These are phyloP conservation scores for Xylaria sp. DNA, from an alignment of 2,329 filamentous ascomycete genomes.

Conservation along the genomic window DNA sequence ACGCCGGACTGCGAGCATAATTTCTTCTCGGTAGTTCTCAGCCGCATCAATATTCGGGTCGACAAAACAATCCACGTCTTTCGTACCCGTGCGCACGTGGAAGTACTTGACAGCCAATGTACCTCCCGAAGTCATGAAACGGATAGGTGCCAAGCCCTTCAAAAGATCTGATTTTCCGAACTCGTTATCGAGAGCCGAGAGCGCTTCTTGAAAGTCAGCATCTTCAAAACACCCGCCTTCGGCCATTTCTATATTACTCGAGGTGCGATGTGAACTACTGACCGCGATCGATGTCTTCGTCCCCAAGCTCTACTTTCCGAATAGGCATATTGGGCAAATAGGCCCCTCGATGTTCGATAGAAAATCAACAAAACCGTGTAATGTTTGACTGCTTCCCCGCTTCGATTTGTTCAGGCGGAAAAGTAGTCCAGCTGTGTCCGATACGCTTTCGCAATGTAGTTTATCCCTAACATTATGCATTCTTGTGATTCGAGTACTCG, in stretches of 20 bases:
- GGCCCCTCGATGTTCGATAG: background rate
- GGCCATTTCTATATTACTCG: background rate
- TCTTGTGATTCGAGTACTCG: background rate
- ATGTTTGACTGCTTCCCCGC: background rate
- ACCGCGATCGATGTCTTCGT: slow-evolving; percentile 20
- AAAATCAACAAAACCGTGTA: background rate
- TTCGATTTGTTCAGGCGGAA: background rate
- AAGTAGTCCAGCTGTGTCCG: background rate
- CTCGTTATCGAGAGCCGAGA: slow-evolving; percentile 39
- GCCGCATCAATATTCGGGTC: slow-evolving; percentile 43
- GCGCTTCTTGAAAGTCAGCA: slow-evolving; percentile 24
- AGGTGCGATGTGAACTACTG: background rate
- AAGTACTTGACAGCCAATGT: slow-evolving; percentile 42
- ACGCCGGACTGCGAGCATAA: slow-evolving; percentile 29
- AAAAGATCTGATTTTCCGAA: slow-evolving; percentile 42
- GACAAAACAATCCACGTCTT: slow-evolving; percentile 43
- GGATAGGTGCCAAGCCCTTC: slow-evolving; percentile 44
- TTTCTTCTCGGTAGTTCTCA: slow-evolving; percentile 37
- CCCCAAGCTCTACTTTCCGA: background rate
- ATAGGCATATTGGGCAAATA: background rate
- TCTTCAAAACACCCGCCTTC: background rate
- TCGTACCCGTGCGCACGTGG: slow-evolving; percentile 37
- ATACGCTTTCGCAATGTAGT: background rate
- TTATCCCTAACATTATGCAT: background rate
- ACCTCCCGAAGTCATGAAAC: slow-evolving; percentile 43